phyloP scores from a whole-genome alignment of 1,284 basidiomycete genomes.

The Ganoderma boninense region DNA sequence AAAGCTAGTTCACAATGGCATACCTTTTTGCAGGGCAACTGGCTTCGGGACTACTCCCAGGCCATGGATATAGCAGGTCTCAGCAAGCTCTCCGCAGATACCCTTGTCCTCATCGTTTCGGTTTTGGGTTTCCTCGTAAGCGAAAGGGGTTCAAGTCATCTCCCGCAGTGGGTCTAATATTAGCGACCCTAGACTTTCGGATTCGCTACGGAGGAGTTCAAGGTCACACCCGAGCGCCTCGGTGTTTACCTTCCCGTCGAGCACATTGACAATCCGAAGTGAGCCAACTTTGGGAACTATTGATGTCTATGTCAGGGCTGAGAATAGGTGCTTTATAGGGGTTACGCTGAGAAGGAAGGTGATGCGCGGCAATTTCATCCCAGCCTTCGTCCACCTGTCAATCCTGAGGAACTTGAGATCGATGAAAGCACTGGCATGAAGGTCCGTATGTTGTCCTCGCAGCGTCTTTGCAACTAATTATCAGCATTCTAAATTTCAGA shows the following conservation, averaged over 20 bases:
- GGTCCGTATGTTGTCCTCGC: slow-evolving; percentile 44
- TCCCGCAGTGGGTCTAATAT: not conserved
- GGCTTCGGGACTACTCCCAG: slow-evolving; percentile 72
- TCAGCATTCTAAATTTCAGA: no score
- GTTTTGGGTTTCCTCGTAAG: slow-evolving; percentile 76
- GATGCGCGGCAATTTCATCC: slow-evolving; percentile 73
- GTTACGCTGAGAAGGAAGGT: slow-evolving; percentile 78
- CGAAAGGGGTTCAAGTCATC: slow-evolving; percentile 1
- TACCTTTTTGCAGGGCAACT: slow-evolving; percentile 58
- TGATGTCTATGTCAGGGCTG: not conserved
- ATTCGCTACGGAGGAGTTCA: slow-evolving; percentile 78
- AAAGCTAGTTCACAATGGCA: slow-evolving; percentile 3
- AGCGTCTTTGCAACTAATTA: not conserved
- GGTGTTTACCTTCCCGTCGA: slow-evolving; percentile 85
- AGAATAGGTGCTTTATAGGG: slow-evolving; percentile 44
- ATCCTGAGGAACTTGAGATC: slow-evolving; percentile 79
- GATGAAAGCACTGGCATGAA: slow-evolving; percentile 89
- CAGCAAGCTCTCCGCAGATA: slow-evolving; percentile 68
- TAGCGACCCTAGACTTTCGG: slow-evolving; percentile 62
- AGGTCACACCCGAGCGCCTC: slow-evolving; percentile 85
- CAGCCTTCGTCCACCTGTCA: slow-evolving; percentile 80
- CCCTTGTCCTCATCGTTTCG: slow-evolving; percentile 77
- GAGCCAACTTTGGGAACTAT: slow-evolving; percentile 17
- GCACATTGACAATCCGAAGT: slow-evolving; percentile 83
- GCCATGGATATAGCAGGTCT: slow-evolving; percentile 84